Conservation (phyloP, 805 yeast genomes). For the Candida sphagnicola region DNA sequence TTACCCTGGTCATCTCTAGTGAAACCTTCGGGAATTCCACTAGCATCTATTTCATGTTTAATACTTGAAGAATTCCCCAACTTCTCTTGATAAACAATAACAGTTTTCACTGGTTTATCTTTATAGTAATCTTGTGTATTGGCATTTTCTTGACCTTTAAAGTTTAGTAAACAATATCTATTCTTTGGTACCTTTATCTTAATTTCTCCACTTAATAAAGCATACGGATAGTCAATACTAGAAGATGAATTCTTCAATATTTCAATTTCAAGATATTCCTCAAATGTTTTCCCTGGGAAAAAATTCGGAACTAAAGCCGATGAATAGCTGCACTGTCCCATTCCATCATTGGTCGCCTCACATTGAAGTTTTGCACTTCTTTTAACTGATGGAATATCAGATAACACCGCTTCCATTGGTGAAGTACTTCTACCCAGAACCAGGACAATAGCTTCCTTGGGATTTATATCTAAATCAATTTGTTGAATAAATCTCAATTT, state of each 20-base stretch:
- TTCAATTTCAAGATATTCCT: slow-evolving; percentile 47
- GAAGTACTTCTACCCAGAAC: slow-evolving; percentile 51
- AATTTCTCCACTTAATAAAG: slow-evolving; percentile 63
- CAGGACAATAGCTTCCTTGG: slow-evolving; percentile 33
- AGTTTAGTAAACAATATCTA: slow-evolving; percentile 60
- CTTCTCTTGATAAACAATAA: slow-evolving; percentile 47
- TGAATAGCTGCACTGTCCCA: slow-evolving; percentile 50
- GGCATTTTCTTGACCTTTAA: slow-evolving; percentile 43
- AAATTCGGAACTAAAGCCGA: slow-evolving; percentile 45
- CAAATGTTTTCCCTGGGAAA: slow-evolving; percentile 23
- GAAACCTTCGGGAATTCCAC: slow-evolving; percentile 41
- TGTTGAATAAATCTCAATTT: slow-evolving; percentile 69
- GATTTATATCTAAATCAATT: slow-evolving; percentile 41
- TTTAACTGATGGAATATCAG: slow-evolving; percentile 65
- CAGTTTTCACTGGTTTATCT: slow-evolving; percentile 60
- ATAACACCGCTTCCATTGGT: slow-evolving; percentile 40
- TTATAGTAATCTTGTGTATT: slow-evolving; percentile 10
- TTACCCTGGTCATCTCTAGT: slow-evolving; percentile 40
- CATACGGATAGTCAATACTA: slow-evolving; percentile 47
- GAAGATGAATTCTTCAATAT: slow-evolving; percentile 48
- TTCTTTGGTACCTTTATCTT: slow-evolving; percentile 55
- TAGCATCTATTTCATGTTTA: slow-evolving; percentile 5
- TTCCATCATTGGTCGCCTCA: slow-evolving; percentile 37
- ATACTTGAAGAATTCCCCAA: slow-evolving; percentile 7
- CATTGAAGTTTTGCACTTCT: slow-evolving; percentile 31